Base-by-base conservation (phyloP, 371 early-diverging fungal species). In the Batkoa obscura region DNA sequence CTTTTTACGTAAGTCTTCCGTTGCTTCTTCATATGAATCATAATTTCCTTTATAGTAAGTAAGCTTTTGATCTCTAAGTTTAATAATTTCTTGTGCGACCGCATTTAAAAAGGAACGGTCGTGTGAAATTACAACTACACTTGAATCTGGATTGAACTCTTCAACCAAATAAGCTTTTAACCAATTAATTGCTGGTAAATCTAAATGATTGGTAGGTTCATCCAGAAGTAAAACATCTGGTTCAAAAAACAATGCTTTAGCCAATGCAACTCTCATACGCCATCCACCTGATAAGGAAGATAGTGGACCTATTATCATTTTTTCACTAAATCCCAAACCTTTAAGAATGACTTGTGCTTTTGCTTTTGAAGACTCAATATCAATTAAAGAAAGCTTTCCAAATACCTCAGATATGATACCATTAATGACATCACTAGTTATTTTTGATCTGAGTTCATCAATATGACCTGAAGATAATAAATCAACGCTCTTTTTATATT, bases 201-300 rank as follows among this genome's bases (percentile, higher is more conserved):
- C 88, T 63, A 88, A 70, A 66, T 85, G 84, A 62, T 88, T 86
- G 46, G 81, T 83, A 17, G 86, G 87, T 69, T 94, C 94, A 62
- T 94, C 94, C 39, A 91, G 59, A n/a, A 91, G 71, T 34, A 92
- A 70, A 30, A 92, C 59, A 64, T 88, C 80, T 0, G 88, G 86
- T 42, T 75, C 68, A 46, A 80, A 60, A 61, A 83, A 83, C 36
- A 92, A 63, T 10, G 88, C 86, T 54, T 78, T 77, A 1, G 90
- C 90, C 8, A 94, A 68, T 3, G 88, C 80, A 23, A 85, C 78
- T 36, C 87, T 72, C 75, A 88, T 89, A 48, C 79, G 72, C 94
- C 93, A 92, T 15, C 94, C 94, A 55, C 94, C 93, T 23, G 83
- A 82, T 51, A 89, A 76, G 31, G 68, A 64, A 30, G 58, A 45